Conservation (phyloP, 2,329 filamentous ascomycete species). For the Blumeria hordei region DNA sequence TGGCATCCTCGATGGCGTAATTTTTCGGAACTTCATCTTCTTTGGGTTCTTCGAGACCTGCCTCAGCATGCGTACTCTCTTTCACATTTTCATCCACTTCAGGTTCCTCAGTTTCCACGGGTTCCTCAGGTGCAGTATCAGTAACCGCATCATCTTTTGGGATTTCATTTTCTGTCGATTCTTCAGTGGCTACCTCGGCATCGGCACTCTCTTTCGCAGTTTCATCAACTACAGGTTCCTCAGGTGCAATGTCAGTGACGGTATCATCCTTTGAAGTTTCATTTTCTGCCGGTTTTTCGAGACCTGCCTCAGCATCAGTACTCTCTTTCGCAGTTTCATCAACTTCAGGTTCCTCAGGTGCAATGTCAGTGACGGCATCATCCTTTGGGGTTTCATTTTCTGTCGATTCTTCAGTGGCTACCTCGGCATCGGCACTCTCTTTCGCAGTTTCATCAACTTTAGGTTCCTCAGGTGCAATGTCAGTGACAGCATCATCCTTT, state of each 20-base stretch:
- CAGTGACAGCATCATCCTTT: not conserved
- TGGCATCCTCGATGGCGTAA: not conserved
- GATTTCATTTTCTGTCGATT: not conserved
- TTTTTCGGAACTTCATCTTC: not conserved
- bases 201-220: not conserved
- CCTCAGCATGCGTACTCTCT: not conserved
- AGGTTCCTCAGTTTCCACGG: conserved; percentile 1
- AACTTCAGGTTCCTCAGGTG: not conserved
- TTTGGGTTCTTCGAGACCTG: not conserved
- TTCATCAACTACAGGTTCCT: not conserved
- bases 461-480: not conserved
- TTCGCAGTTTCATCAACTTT: not conserved
- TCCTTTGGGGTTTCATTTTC: not conserved
- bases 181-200: not conserved
- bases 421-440: not conserved
- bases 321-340: not conserved
- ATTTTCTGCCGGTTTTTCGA: not conserved
- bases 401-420: not conserved
- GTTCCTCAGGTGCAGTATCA: not conserved
- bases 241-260: not conserved
- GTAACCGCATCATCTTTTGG: not conserved
- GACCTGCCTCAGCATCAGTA: not conserved
- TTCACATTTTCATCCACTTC: not conserved
- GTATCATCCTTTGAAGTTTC: not conserved
- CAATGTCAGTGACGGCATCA: not conserved